A percentile compares a stretch with the other conserved stretches of the same genome.
These are phyloP conservation scores for Hypomyces rosellus DNA, from an alignment of 2,329 filamentous ascomycete genomes.

Conservation along the genomic window DNA sequence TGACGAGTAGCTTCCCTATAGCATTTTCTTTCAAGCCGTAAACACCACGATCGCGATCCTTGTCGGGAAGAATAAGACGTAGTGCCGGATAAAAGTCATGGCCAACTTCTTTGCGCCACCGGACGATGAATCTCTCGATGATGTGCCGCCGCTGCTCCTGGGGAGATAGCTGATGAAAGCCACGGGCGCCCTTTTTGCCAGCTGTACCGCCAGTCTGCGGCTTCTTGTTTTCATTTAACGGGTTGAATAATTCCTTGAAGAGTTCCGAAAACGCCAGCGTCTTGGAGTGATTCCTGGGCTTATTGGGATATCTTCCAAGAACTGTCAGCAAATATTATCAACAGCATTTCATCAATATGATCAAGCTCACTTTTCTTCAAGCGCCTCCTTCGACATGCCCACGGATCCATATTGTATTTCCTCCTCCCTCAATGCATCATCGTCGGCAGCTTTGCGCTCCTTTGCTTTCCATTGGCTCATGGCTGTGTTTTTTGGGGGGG, in stretches of 20 bases:
- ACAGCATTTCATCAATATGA: neutral
- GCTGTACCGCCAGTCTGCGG: slow-evolving; percentile 55
- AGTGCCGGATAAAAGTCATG: slow-evolving; percentile 90
- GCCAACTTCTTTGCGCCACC: slow-evolving; percentile 84
- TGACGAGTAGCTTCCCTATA: slow-evolving; percentile 85
- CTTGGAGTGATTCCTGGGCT: slow-evolving; percentile 71
- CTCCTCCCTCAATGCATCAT: slow-evolving; percentile 44
- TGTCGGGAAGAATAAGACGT: slow-evolving; percentile 84
- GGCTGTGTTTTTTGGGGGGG: neutral
- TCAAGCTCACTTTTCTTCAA: slow-evolving; percentile 36
- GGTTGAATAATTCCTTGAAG: slow-evolving; percentile 73
- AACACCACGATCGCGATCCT: slow-evolving; percentile 85
- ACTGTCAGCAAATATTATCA: slow-evolving; percentile 16
- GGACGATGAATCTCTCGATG: slow-evolving; percentile 77
- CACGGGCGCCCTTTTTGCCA: slow-evolving; percentile 54
- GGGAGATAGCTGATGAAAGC: slow-evolving; percentile 54
- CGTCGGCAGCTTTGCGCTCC: slow-evolving; percentile 22
- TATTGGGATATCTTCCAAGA: slow-evolving; percentile 67
- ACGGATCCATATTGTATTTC: slow-evolving; percentile 42
- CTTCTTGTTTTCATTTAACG: slow-evolving; percentile 70
- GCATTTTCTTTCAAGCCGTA: slow-evolving; percentile 92
- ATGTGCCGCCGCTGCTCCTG: slow-evolving; percentile 75
- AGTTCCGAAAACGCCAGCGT: slow-evolving; percentile 81
- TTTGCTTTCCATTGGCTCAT: slow-evolving; percentile 9
- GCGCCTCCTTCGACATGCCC: slow-evolving; percentile 34